Base-by-base conservation (phyloP, 176 grass and related monocot species). In the Aegilops tauschii region DNA sequence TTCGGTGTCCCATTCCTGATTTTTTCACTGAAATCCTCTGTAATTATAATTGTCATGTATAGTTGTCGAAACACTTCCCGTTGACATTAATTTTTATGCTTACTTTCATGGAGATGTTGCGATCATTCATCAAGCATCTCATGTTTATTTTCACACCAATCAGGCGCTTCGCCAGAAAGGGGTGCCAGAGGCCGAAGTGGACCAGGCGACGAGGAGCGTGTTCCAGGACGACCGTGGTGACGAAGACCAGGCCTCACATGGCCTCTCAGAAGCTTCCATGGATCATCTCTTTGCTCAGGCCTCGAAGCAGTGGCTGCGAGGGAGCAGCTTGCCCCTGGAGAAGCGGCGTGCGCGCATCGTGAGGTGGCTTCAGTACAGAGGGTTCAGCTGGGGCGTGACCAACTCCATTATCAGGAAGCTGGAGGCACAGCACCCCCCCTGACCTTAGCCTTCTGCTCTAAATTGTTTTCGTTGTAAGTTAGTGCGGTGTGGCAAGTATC, bases 321-420 rank as follows among this genome's bases (percentile, higher is more conserved):
- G 86, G 56, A 75, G 84, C 61, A 83, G 85, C 80, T 73, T 90
- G 63, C 73, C 92, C 13, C 16, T 64, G 34, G 88, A 94, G 78
- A 94, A 78, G 50, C 96, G 90, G 8, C 90, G 88, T 16, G 62
- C 88, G 3, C 86, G 92, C 23, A 70, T 96, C 5, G 61, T 91
- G 50, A 95, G 93, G 80, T 98, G 93, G 96, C 92, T 98, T 73
- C 93, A 96, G 69, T 98, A 98, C 64, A 85, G 93, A 20, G 96
- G 92, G 14, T 98, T 98, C 75, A 92, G 74, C 59, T 98, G 93
- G 96, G 83, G 69, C 21, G 82, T 94, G 68, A 93, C 83, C n/a
- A 90, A 78, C 45, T 68, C 79, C 73, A 91, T 95, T 65, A 21
- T 98, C 34, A 87, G 21, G 85, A 95, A 86, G 78, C 88, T 98